Conservation (phyloP, 441 rosid genomes). For the Corymbia citriodora region DNA sequence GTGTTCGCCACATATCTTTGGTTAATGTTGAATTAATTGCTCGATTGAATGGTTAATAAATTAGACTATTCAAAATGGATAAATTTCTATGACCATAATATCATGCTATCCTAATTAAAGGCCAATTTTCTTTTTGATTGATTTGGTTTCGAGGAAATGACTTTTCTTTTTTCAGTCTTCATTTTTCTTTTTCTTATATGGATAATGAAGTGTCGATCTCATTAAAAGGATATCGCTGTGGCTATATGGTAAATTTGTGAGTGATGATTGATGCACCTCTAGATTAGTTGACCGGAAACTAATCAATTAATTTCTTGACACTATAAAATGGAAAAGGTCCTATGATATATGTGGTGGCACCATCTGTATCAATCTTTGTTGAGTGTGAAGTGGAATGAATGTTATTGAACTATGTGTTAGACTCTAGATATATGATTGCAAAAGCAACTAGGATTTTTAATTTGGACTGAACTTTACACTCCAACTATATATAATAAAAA, state of each 20-base stretch:
- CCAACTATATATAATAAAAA: background rate
- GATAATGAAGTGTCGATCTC: background rate
- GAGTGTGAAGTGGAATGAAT: background rate
- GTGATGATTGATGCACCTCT: background rate
- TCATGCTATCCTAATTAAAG: fast-evolving
- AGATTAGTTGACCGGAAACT: background rate
- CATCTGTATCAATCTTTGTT: background rate
- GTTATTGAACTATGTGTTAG: background rate
- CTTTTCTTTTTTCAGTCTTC: background rate
- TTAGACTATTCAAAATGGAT: background rate
- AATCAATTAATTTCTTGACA: background rate
- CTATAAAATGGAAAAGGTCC: background rate
- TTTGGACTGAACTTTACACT: background rate
- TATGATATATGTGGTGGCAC: background rate
- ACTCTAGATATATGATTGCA: background rate
- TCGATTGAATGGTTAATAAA: background rate
- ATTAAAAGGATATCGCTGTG: background rate
- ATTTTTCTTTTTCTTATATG: background rate
- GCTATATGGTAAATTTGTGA: background rate
- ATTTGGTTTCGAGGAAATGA: fast-evolving
- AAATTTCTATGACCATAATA: no score
- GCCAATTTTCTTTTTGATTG: background rate
- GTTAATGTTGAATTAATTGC: background rate
- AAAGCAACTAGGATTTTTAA: background rate
- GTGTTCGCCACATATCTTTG: background rate